phyloP scores from a whole-genome alignment of 1,139 yeast species.

The Komagataea norvegica region DNA sequence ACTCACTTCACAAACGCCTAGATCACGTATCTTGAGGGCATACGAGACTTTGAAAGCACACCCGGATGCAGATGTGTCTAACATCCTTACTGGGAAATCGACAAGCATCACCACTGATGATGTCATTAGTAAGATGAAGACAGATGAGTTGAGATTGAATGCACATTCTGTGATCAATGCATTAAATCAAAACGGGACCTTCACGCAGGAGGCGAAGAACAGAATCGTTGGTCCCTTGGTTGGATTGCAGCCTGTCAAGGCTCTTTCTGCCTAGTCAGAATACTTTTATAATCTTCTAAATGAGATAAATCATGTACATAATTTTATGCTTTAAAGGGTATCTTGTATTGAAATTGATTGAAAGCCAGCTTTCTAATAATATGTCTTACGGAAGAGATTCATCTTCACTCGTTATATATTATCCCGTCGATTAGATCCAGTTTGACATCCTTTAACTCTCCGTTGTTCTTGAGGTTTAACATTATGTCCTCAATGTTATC shows the following conservation, averaged over 20 bases:
- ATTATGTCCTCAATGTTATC: constrained; percentile 37
- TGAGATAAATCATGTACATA: not conserved
- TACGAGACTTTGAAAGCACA: constrained; percentile 15
- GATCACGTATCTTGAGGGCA: constrained; percentile 21
- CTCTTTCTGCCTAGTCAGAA: constrained; percentile 8
- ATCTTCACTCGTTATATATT: constrained; percentile 17
- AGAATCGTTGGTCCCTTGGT: constrained; percentile 23
- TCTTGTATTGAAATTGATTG: not conserved
- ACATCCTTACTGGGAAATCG: constrained; percentile 19
- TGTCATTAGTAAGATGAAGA: constrained; percentile 13
- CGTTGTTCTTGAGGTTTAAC: constrained; percentile 42
- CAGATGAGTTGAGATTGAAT: constrained; percentile 19
- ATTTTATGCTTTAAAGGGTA: too few relatives aligned
- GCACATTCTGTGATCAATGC: constrained; percentile 22
- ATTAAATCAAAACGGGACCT: constrained; percentile 18
- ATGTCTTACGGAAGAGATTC: not conserved
- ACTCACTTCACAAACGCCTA: constrained; percentile 19
- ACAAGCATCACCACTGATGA: constrained; percentile 3
- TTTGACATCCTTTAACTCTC: constrained; percentile 38
- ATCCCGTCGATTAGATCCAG: constrained; percentile 41
- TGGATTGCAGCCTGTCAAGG: constrained; percentile 23
- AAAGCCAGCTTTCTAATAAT: constrained; percentile 3
- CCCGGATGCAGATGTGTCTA: constrained; percentile 14
- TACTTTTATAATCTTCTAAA: not conserved
- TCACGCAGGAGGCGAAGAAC: constrained; percentile 18